These are phyloP conservation scores for Podila epicladia DNA, from an alignment of 192 early-diverging fungal genomes.

Conservation along the genomic window DNA sequence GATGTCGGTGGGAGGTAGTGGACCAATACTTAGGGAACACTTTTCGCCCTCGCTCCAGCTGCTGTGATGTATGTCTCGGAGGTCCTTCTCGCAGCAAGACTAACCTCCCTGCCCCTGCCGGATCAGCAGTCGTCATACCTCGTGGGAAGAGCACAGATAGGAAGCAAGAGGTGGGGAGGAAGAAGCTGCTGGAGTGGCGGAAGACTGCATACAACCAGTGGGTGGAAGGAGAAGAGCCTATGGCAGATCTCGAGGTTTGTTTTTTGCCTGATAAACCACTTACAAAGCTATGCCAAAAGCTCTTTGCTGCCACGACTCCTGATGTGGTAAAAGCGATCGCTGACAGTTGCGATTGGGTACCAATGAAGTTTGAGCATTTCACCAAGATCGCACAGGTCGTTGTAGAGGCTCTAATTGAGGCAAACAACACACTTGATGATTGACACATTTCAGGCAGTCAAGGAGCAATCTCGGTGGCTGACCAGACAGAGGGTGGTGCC, in stretches of 20 bases:
- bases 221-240: not conserved
- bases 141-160: not conserved
- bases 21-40: slow-evolving; percentile 2
- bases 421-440: slow-evolving; percentile 12
- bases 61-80: not conserved
- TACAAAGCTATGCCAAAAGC: slow-evolving; percentile 5
- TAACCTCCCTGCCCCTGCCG: not conserved
- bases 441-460: not conserved
- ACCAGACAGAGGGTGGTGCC: slow-evolving; percentile 10
- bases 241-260: not conserved
- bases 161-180: not conserved
- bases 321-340: not conserved
- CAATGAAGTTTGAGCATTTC: not conserved
- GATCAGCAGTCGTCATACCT: not conserved
- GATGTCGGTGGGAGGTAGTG: slow-evolving; percentile 10
- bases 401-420: not conserved
- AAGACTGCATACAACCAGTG: slow-evolving; percentile 7
- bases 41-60: not conserved
- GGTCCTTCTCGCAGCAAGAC: not conserved
- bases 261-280: slow-evolving; percentile 7
- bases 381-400: not conserved
- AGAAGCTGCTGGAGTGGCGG: slow-evolving; percentile 4
- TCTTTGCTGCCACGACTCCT: slow-evolving; percentile 4
- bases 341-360: not conserved
- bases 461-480: not conserved